phyloP scores from a whole-genome alignment of 225 moss, liverwort and hornwort species.

The Antitrichia curtipendula region DNA sequence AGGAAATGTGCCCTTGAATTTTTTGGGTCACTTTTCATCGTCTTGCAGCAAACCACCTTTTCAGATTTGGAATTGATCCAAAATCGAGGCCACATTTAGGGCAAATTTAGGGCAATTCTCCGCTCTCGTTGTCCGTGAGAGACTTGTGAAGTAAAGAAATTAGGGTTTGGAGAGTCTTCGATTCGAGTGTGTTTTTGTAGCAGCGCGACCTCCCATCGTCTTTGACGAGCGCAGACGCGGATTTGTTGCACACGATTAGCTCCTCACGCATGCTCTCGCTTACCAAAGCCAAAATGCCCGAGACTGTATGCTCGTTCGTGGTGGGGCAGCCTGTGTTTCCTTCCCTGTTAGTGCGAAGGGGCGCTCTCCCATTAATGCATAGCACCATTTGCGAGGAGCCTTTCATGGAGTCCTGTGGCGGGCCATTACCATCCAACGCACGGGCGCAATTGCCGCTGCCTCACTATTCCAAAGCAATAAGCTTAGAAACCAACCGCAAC shows the following conservation, averaged over 20 bases:
- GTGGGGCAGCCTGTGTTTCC: not conserved
- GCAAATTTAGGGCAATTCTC: too few species aligned
- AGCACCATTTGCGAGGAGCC: not conserved
- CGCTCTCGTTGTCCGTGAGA: not conserved
- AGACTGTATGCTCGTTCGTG: not conserved
- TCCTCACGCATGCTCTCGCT: not conserved
- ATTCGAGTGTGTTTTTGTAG: not conserved
- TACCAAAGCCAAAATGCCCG: not conserved
- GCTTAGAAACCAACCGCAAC: too few species aligned
- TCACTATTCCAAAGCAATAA: not conserved
- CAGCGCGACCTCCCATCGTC: too few species aligned
- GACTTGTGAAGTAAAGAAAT: too few species aligned
- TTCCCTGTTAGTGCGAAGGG: not conserved
- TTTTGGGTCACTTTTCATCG: not conserved
- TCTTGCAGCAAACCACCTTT: not conserved
- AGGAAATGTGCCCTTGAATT: not conserved
- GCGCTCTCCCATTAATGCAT: not conserved
- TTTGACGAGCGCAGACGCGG: not conserved
- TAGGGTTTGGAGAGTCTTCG: not conserved
- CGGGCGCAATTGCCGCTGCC: not conserved
- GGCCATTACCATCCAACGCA: not conserved
- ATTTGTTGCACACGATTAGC: not conserved
- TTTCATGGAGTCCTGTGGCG: not conserved
- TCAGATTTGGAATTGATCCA: not conserved
- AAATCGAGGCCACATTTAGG: accelerated